A percentile compares a stretch with the other conserved stretches of the same genome.
These are phyloP conservation scores for Verticillium albo-atrum DNA, from an alignment of 2,329 filamentous ascomycete species.

Conservation along the genomic window DNA sequence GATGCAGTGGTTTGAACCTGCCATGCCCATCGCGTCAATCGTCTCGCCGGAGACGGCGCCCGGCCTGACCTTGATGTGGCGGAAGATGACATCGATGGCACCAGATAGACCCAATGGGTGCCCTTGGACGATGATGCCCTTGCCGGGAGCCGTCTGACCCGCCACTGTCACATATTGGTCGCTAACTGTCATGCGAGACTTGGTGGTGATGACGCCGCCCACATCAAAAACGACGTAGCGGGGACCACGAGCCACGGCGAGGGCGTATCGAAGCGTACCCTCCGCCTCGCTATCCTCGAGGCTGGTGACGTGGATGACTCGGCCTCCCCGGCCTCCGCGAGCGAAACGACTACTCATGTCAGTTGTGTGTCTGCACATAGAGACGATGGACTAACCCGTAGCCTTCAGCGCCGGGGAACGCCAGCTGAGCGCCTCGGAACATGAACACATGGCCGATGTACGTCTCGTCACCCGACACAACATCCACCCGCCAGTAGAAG, in stretches of 20 bases:
- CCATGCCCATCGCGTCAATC: constrained; percentile 28
- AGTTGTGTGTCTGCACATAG: neutral
- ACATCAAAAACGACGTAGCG: constrained; percentile 43
- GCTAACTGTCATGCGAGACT: constrained; percentile 37
- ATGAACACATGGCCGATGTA: constrained; percentile 21
- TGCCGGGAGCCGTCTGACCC: constrained; percentile 44
- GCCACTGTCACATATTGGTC: constrained; percentile 39
- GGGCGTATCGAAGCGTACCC: constrained; percentile 29
- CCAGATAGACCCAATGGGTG: constrained; percentile 24
- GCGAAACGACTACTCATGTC: constrained; percentile 17
- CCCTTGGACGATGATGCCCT: constrained; percentile 27
- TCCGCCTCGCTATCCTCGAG: constrained; percentile 22
- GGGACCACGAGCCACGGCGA: constrained; percentile 32
- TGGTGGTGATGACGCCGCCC: constrained; percentile 42
- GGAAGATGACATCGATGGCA: constrained; percentile 20
- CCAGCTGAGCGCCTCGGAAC: constrained; percentile 25
- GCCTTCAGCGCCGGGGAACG: constrained; percentile 32
- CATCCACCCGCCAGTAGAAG: constrained; percentile 26
- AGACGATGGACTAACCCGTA: constrained; percentile 17
- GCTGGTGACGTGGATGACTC: constrained; percentile 30
- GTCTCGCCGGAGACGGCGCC: constrained; percentile 23
- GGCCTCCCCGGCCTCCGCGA: constrained; percentile 28
- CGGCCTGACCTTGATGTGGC: constrained; percentile 21
- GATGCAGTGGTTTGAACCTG: constrained; percentile 26
- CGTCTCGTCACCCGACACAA: constrained; percentile 11